Percentiles rank a stretch among this genome's conserved stretches.
Conservation (phyloP, 768 basidiomycete species). For the Russula lepida region DNA sequence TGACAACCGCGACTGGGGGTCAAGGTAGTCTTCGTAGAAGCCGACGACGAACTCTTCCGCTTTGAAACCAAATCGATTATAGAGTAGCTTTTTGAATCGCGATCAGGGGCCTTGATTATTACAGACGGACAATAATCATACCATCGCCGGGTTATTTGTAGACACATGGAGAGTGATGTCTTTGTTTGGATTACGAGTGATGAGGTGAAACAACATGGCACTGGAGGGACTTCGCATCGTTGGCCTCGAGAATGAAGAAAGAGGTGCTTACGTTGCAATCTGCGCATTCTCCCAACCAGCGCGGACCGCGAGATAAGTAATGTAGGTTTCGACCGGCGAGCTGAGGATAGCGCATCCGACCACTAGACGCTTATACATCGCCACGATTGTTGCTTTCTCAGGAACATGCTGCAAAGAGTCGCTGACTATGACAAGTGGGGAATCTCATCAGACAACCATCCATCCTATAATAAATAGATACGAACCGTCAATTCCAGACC, state of each 20-base stretch:
- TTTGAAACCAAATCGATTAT: constrained; percentile 84
- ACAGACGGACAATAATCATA: constrained; percentile 24
- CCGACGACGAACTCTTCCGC: constrained; percentile 76
- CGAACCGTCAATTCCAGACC: constrained; percentile 70
- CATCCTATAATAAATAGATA: background rate
- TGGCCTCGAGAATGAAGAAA: background rate
- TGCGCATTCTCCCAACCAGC: constrained; percentile 75
- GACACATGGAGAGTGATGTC: constrained; percentile 82
- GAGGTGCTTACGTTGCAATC: constrained; percentile 54
- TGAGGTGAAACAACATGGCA: constrained; percentile 71
- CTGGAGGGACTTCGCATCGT: constrained; percentile 30
- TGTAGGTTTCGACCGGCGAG: constrained; percentile 74
- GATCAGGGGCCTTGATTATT: background rate
- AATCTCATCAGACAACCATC: background rate
- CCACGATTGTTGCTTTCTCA: constrained; percentile 69
- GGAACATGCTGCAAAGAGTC: constrained; percentile 63
- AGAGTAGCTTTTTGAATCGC: constrained; percentile 46
- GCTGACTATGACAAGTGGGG: constrained; percentile 39
- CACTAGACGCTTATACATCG: constrained; percentile 59
- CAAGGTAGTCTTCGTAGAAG: constrained; percentile 76
- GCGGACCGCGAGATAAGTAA: constrained; percentile 72
- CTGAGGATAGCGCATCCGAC: constrained; percentile 69
- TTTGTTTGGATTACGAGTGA: constrained; percentile 58
- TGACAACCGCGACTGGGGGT: constrained; percentile 56
- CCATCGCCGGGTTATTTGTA: constrained; percentile 74